Evolutionary conservation across 305 asterid genomes (phyloP), one percentile per base, ranked within the genome.

Genomic region (Solanum chacoense): DNA sequence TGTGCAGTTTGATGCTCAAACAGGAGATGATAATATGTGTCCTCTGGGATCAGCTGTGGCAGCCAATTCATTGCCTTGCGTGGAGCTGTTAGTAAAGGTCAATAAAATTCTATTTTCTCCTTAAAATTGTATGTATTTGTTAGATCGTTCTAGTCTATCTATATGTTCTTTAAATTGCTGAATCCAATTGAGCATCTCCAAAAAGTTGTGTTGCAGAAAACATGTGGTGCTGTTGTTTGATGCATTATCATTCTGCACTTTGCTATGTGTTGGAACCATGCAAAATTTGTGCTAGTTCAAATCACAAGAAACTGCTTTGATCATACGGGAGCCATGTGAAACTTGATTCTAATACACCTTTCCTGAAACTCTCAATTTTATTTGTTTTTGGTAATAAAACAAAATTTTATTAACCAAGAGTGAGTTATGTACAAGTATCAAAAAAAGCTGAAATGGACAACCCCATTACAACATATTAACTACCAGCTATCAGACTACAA

Each of bases 11-110:
- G 94, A 96, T 93, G 91, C 91, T 89, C 92, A 93, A 93, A 96
- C 96, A 31, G 99, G 94, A 28, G 99, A 97, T 90, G 98, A 94
- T 89, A 50, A 76, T 76, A 88, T 95, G 83, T 95, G 96, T 91
- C 98, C 99, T 84, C 90, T 97, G 91, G 45, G 94, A 88, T 94
- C 98, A 55, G 96, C 98, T 91, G 99, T 96, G 86, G 99, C 99
- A 89, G 98, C 98, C 55, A 96, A 94, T 90, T 97, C 99, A 76
- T 91, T 95, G 90, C 85, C 94, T 90, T 95, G 97, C 89, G 89
- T 95, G 88, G 98, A 94, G 91, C 91, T 94, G 89, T 90, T 97
- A 93, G 89, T 97, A 87, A 92, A 95, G 98, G 99, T 96, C 76
- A 84, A 74, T 75, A 87, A 71, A 32, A 86, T 86, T 84, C 35